Evolutionary conservation across 2,329 filamentous ascomycete species (phyloP), one percentile per base, ranked within the genome.

Genomic region (Fusarium temperatum): DNA sequence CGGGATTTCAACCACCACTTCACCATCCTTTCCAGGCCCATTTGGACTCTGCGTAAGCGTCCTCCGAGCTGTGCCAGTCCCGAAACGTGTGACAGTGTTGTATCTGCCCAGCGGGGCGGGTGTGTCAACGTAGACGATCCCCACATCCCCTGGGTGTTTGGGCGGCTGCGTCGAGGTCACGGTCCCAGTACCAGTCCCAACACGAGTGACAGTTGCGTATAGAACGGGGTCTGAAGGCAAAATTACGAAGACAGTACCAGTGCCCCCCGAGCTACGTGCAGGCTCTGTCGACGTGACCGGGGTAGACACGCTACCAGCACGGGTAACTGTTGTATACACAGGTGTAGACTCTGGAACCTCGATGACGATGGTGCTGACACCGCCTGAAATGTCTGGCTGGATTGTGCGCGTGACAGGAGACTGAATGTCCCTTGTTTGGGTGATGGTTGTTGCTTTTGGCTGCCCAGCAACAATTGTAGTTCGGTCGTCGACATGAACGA

Each of bases 201-300:
- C 24, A 0, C 63, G 66, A 20, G 55, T 68, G 3, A 68, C 9
- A 6, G 66, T 68, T 8, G 13, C 48, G 28, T 68, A 68, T 7
- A 39, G 14, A 10, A 28, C 11, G 3, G 56, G 30, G 1, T 44
- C 20, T 0, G 64, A 62, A 6, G 66, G 26, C 4, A 62, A 12
- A 2, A 54, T 6, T 1, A 68, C 8, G 13, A 20, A 6, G 0
- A 68, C 55, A 1, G 47, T 68, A 0, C 47, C 41, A 2, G 63
- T 54, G 3, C 24, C 41, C 1, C 35, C 24, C 3, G 66, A 28
- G n/a, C 18, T 50, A 12, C 6, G 35, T 0, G 47, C 63, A 42
- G 54, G 11, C 1, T 62, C 15, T 5, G 63, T 68, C 9, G 63
- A 68, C 0, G 35, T 68, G 0, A 39, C 42, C 1, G 48, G 42